Evolutionary conservation across 352 stramenopile genomes (phyloP), one percentile per base, ranked within the genome.

Genomic region (Phytophthora hibernalis): DNA sequence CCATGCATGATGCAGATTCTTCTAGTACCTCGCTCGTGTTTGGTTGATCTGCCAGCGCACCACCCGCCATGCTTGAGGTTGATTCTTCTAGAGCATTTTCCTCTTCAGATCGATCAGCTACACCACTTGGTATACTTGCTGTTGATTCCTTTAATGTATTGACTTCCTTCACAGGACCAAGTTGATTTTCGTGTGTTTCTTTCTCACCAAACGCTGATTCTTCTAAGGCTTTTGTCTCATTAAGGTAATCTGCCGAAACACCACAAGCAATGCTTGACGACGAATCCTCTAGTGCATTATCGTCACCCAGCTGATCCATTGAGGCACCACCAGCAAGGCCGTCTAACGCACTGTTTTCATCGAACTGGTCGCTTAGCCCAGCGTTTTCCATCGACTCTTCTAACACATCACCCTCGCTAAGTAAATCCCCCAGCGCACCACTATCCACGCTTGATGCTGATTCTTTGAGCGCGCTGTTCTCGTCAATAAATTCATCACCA

Each of bases 261-360:
- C 42, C 18, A 48, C 42, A 28, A 26, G 18, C 42, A 10, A 48
- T 48, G 18, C n/a, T 26, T 11, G 20, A 48, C 20, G 18, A 47
- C 11, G 31, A 62, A 43, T 47, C 42, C 30, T 68, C 51, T 16
- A 55, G 10, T 24, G 2, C 20, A 42, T 48, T 20, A 21, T n/a
- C 26, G 9, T 42, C 11, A 20, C 48, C 8, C 9, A 9, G 15
- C 26, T 54, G 22, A 37, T 35, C 28, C 1, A 18, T 16, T 18
- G 31, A 5, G 11, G 12, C 26, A 12, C 33, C 57, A 35, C 47
- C 16, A 35, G 5, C 15, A 18, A 48, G 2, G 8, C 61, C 44
- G 48, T 47, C 37, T 33, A 65, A 8, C 18, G 3, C 44, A 22
- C 21, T 53, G 13, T 28, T 30, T 42, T 42, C 22, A 28, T 11